Evolutionary conservation across 2,329 filamentous ascomycete species (phyloP).

Genomic region (Microcyclosporella mali): DNA sequence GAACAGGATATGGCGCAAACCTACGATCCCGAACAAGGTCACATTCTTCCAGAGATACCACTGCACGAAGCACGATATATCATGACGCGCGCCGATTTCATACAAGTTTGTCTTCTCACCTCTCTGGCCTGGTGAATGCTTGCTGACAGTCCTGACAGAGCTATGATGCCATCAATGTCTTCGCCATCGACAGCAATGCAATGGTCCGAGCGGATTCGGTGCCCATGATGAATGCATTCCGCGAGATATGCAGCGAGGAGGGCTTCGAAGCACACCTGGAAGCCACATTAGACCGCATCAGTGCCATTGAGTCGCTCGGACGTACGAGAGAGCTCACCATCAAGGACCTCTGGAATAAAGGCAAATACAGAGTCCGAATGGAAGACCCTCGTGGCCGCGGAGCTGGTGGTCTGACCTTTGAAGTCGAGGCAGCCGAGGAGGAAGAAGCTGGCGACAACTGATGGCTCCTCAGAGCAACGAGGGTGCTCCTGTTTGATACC

Average conservation of each 20-base stretch:
- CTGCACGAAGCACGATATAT: constrained; percentile 81
- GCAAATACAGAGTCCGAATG: constrained; percentile 64
- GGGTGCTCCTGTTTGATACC: neutral
- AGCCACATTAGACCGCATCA: constrained; percentile 74
- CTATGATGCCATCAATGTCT: constrained; percentile 90
- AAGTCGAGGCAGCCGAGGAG: constrained; percentile 32
- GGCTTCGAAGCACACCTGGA: constrained; percentile 81
- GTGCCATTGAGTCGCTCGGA: constrained; percentile 87
- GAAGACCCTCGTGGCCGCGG: constrained; percentile 43
- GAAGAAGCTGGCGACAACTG: constrained; percentile 6
- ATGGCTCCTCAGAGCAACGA: neutral
- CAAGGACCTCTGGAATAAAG: constrained; percentile 83
- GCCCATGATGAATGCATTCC: constrained; percentile 91
- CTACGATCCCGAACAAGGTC: constrained; percentile 62
- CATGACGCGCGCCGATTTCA: constrained; percentile 95
- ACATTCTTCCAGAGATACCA: constrained; percentile 72
- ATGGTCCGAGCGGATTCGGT: constrained; percentile 89
- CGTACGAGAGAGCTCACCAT: constrained; percentile 91
- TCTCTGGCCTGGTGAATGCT: neutral
- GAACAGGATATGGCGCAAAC: constrained; percentile 57
- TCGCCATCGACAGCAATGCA: constrained; percentile 82
- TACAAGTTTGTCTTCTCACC: constrained; percentile 35
- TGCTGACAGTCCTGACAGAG: constrained; percentile 43
- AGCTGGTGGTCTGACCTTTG: constrained; percentile 44
- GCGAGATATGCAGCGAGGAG: constrained; percentile 67